phyloP scores from a whole-genome alignment of 352 stramenopile genomes.

The Labyrinthula sp. region DNA sequence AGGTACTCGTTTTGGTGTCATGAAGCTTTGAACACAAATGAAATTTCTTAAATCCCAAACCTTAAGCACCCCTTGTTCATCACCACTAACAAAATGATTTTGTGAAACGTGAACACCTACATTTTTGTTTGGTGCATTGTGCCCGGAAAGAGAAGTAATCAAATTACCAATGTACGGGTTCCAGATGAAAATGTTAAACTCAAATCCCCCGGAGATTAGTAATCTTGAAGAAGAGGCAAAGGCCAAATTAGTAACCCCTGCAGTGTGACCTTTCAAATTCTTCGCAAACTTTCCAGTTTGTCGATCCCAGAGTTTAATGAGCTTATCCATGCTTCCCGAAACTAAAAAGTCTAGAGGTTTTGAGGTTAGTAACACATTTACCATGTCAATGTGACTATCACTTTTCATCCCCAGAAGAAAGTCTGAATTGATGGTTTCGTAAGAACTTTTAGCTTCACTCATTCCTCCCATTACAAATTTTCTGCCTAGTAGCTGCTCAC shows the following conservation, averaged over 20 bases:
- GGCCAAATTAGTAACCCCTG: constrained; percentile 50
- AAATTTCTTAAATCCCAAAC: constrained; percentile 68
- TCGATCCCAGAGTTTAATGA: constrained; percentile 60
- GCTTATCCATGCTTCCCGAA: constrained; percentile 59
- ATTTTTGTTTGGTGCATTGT: constrained; percentile 55
- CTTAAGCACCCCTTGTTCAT: constrained; percentile 56
- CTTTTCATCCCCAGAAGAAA: too few species aligned
- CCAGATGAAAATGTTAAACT: constrained; percentile 62
- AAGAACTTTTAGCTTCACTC: constrained; percentile 35
- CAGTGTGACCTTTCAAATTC: constrained; percentile 53
- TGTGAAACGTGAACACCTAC: constrained; percentile 58
- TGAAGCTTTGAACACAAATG: constrained; percentile 60
- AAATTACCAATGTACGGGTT: constrained; percentile 64
- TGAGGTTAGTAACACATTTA: constrained; percentile 53
- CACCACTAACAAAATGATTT: constrained; percentile 56
- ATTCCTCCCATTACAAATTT: constrained; percentile 51
- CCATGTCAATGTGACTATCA: constrained; percentile 57
- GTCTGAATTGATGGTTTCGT: too few species aligned
- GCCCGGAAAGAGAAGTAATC: constrained; percentile 54
- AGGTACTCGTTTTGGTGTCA: constrained; percentile 40
- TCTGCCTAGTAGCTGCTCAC: too few species aligned
- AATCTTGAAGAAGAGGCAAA: constrained; percentile 60
- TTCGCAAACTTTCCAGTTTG: constrained; percentile 56
- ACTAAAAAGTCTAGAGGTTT: constrained; percentile 51
- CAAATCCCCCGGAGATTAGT: constrained; percentile 56